Evolutionary conservation across 768 basidiomycete genomes (phyloP).

Genomic region (Pleurotus tuoliensis): DNA sequence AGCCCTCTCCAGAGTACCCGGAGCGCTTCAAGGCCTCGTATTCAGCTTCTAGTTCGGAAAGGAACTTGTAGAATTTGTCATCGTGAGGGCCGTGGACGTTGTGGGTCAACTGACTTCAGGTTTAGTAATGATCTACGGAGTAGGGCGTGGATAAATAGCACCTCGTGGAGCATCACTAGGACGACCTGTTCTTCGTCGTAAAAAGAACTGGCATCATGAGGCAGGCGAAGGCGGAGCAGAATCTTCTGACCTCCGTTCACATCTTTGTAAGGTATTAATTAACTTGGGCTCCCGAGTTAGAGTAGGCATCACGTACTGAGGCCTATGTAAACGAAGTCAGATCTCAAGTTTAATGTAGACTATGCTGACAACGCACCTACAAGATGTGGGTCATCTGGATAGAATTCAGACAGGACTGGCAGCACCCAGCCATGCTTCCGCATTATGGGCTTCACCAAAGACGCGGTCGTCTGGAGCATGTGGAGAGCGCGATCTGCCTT

Average conservation of each 20-base stretch:
- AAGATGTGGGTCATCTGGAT: constrained; percentile 67
- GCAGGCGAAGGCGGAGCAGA: constrained; percentile 73
- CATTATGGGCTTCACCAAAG: constrained; percentile 93
- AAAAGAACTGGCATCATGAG: constrained; percentile 65
- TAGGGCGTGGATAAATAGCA: constrained; percentile 20
- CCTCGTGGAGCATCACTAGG: constrained; percentile 89
- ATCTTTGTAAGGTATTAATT: constrained; percentile 36
- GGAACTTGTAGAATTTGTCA: constrained; percentile 73
- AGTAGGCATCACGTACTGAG: constrained; percentile 28
- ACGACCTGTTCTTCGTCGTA: constrained; percentile 73
- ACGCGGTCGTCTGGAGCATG: constrained; percentile 66
- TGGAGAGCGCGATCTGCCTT: constrained; percentile 64
- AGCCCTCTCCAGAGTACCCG: constrained; percentile 91
- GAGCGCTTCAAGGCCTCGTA: constrained; percentile 73
- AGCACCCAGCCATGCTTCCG: constrained; percentile 76
- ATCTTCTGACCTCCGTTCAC: constrained; percentile 82
- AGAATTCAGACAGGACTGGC: constrained; percentile 83
- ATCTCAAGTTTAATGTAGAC: neutral
- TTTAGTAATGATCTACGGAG: neutral
- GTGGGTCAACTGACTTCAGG: constrained; percentile 65
- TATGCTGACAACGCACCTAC: constrained; percentile 48
- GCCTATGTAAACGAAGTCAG: constrained; percentile 20
- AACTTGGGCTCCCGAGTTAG: neutral
- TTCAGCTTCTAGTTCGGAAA: constrained; percentile 76
- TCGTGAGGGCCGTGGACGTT: constrained; percentile 90